phyloP scores from a whole-genome alignment of 2,329 filamentous ascomycete species.

The Thelonectria discophora region DNA sequence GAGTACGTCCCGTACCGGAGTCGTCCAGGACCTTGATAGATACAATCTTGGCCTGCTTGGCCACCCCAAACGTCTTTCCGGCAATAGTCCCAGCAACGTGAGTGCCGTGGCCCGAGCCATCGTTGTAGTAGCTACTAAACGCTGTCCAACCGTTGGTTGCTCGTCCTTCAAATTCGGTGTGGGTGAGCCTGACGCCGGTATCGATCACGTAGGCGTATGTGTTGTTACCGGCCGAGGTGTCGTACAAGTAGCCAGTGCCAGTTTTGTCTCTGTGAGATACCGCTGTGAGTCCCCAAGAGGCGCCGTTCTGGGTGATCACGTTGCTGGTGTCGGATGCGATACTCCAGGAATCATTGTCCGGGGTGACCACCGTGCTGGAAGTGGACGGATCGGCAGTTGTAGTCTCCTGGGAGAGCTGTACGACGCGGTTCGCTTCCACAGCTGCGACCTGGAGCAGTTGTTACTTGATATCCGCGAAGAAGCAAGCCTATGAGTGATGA shows the following conservation, averaged over 20 bases:
- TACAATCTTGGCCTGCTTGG: slow-evolving; percentile 52
- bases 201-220: too few relatives aligned
- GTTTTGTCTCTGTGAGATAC: too few relatives aligned
- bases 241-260: too few relatives aligned
- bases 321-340: too few relatives aligned
- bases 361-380: too few relatives aligned
- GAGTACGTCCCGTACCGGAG: background rate
- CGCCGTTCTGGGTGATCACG: background rate
- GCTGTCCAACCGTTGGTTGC: slow-evolving; percentile 23
- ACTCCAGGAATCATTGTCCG: background rate
- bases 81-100: slow-evolving; percentile 32
- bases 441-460: background rate
- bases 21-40: slow-evolving; percentile 53
- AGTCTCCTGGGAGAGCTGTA: background rate
- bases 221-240: too few relatives aligned
- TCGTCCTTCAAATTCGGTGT: slow-evolving; percentile 14
- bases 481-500: background rate
- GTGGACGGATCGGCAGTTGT: too few relatives aligned
- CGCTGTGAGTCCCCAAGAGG: too few relatives aligned
- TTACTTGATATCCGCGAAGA: background rate
- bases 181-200: too few relatives aligned
- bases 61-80: slow-evolving; percentile 41
- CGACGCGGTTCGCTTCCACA: slow-evolving; percentile 5
- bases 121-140: background rate
- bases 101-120: slow-evolving; percentile 28